These are phyloP conservation scores for Zygosaccharomyces sapae DNA, from an alignment of 1,139 yeast genomes.

Conservation along the genomic window DNA sequence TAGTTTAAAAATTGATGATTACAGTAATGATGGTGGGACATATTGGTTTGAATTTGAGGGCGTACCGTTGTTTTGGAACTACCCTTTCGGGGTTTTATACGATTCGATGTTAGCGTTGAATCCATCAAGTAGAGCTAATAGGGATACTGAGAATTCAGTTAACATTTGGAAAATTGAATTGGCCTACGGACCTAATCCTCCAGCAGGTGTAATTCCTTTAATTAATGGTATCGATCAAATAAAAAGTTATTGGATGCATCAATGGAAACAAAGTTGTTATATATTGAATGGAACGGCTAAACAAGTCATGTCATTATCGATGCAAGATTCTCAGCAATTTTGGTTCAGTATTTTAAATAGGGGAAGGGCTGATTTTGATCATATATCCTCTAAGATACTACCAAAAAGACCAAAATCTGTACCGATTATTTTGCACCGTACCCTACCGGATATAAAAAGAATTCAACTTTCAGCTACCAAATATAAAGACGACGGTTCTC, in stretches of 20 bases:
- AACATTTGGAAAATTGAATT: conserved; percentile 52
- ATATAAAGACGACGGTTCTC: conserved; percentile 18
- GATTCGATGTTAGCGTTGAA: conserved; percentile 48
- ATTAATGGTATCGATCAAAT: conserved; percentile 36
- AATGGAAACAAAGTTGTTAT: conserved; percentile 72
- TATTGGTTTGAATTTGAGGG: conserved; percentile 66
- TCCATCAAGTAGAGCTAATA: conserved; percentile 28
- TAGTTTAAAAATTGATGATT: conserved; percentile 36
- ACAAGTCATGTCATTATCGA: conserved; percentile 68
- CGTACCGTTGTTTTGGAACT: conserved; percentile 69
- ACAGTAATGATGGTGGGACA: conserved; percentile 32
- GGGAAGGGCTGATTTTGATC: conserved; percentile 38
- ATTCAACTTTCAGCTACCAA: conserved; percentile 44
- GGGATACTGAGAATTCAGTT: conserved; percentile 15
- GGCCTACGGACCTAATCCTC: conserved; percentile 43
- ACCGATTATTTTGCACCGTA: conserved; percentile 59
- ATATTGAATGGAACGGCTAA: conserved; percentile 71
- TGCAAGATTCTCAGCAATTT: conserved; percentile 50
- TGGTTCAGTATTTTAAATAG: conserved; percentile 49
- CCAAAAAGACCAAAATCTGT: conserved; percentile 40
- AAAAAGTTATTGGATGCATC: conserved; percentile 62
- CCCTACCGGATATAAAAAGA: conserved; percentile 42
- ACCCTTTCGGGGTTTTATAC: conserved; percentile 68
- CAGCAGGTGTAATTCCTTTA: conserved; percentile 52
- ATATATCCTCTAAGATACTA: conserved; percentile 40